These are phyloP conservation scores for Ustilago xerochloae DNA, from an alignment of 1,284 basidiomycete genomes.

Conservation along the genomic window DNA sequence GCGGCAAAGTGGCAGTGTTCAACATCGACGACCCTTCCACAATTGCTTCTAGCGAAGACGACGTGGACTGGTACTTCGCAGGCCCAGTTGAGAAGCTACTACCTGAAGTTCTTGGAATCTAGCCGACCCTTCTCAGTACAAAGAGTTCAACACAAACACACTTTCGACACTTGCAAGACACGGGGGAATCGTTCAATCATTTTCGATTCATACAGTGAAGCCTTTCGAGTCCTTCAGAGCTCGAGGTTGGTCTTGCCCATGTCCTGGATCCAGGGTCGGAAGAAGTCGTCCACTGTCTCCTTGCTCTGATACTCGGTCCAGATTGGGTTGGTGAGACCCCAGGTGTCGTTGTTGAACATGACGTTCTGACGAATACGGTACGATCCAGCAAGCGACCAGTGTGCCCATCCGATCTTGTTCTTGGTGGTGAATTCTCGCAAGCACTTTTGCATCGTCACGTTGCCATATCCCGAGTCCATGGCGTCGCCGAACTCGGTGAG, in stretches of 20 bases:
- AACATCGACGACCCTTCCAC: slow-evolving; percentile 71
- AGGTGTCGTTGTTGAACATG: slow-evolving; percentile 36
- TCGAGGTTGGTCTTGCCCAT: slow-evolving; percentile 47
- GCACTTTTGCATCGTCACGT: slow-evolving; percentile 45
- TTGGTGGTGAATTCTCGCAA: slow-evolving; percentile 43
- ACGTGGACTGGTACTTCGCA: slow-evolving; percentile 35
- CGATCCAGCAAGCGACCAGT: slow-evolving; percentile 39
- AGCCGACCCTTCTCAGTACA: background rate
- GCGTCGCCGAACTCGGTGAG: slow-evolving; percentile 46
- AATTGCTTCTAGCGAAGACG: background rate
- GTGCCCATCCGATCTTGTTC: slow-evolving; percentile 46
- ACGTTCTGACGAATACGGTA: slow-evolving; percentile 32
- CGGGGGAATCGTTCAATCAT: too few species aligned
- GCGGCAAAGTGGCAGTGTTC: slow-evolving; percentile 74
- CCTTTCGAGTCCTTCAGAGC: slow-evolving; percentile 19
- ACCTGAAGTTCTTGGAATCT: slow-evolving; percentile 12
- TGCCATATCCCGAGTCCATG: slow-evolving; percentile 16
- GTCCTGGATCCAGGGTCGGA: slow-evolving; percentile 34
- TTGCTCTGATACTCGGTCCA: slow-evolving; percentile 22
- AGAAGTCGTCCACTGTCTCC: slow-evolving; percentile 37
- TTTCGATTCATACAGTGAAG: too few species aligned
- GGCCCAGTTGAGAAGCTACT: slow-evolving; percentile 35
- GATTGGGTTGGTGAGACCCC: slow-evolving; percentile 27
- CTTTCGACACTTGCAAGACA: too few species aligned
- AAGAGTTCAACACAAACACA: background rate